phyloP scores from a whole-genome alignment of 2,329 filamentous ascomycete species.

The Sporothrix protearum region DNA sequence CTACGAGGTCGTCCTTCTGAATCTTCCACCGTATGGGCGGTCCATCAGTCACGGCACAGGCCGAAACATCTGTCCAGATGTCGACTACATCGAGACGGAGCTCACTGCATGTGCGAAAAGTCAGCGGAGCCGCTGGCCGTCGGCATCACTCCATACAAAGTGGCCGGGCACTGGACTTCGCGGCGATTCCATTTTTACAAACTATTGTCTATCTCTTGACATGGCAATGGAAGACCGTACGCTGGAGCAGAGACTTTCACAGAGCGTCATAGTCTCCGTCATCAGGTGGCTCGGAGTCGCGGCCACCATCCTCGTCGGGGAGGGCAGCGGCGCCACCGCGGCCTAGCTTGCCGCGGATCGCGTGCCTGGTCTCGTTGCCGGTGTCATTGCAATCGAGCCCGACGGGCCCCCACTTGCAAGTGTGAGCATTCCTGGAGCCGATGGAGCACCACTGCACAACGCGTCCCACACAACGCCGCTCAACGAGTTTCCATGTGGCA shows the following conservation, averaged over 20 bases:
- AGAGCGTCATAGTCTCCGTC: slow-evolving; percentile 24
- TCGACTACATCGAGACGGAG: slow-evolving; percentile 21
- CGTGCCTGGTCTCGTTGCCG: slow-evolving; percentile 46
- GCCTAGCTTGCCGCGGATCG: slow-evolving; percentile 49
- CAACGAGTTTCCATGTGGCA: slow-evolving; percentile 21
- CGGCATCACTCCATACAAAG: slow-evolving; percentile 35
- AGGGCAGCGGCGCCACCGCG: slow-evolving; percentile 48
- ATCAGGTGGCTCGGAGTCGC: slow-evolving; percentile 20
- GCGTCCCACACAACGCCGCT: neutral
- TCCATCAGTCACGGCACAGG: slow-evolving; percentile 23
- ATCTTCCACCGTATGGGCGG: slow-evolving; percentile 42
- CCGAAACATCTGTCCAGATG: neutral
- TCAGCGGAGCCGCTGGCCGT: slow-evolving; percentile 29
- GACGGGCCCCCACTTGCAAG: slow-evolving; percentile 47
- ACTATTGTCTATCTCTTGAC: slow-evolving; percentile 45
- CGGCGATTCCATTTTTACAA: slow-evolving; percentile 48
- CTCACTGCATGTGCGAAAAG: slow-evolving; percentile 36
- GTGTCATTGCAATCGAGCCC: slow-evolving; percentile 52
- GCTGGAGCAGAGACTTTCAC: slow-evolving; percentile 33
- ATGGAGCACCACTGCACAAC: neutral
- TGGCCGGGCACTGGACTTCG: slow-evolving; percentile 42
- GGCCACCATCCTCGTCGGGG: slow-evolving; percentile 44
- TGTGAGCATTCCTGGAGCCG: neutral
- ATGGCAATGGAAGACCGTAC: slow-evolving; percentile 34
- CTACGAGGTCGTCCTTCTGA: slow-evolving; percentile 44